These are phyloP conservation scores for Annona squamosa DNA, from an alignment of 164 flowering plant genomes.

Conservation along the genomic window DNA sequence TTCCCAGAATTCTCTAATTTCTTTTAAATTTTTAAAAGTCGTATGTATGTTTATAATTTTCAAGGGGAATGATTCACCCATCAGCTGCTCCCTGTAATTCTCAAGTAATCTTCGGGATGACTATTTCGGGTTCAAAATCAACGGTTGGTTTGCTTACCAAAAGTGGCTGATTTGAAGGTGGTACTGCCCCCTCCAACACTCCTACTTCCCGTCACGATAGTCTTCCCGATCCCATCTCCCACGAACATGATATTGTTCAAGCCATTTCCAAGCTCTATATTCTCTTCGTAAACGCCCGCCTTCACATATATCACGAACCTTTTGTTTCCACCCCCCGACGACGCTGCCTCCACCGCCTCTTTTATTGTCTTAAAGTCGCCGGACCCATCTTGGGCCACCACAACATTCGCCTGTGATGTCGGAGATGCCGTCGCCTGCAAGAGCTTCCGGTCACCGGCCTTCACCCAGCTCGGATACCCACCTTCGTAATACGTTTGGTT, in stretches of 20 bases:
- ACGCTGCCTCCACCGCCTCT: slow-evolving; percentile 51
- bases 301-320: slow-evolving; percentile 61
- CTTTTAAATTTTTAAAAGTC: background rate
- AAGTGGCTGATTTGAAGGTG: slow-evolving; percentile 35
- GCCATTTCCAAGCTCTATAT: slow-evolving; percentile 36
- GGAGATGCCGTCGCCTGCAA: slow-evolving; percentile 31
- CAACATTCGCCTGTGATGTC: slow-evolving; percentile 29
- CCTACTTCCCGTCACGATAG: slow-evolving; percentile 66
- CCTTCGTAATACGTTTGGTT: slow-evolving; percentile 9
- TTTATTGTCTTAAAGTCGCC: slow-evolving; percentile 43
- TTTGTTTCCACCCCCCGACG: slow-evolving; percentile 25
- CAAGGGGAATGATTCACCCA: too few species aligned
- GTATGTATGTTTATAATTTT: background rate
- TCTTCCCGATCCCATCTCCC: slow-evolving; percentile 73
- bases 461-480: slow-evolving; percentile 54
- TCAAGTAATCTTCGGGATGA: too few species aligned
- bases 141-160: slow-evolving; percentile 19
- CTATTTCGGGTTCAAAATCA: background rate
- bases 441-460: slow-evolving; percentile 46
- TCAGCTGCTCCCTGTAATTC: too few species aligned
- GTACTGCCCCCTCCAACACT: slow-evolving; percentile 70
- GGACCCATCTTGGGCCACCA: slow-evolving; percentile 72
- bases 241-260: slow-evolving; percentile 52
- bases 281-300: slow-evolving; percentile 56
- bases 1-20: background rate